Base-by-base conservation (phyloP, 768 basidiomycete genomes). In the Sutorius australiensis region DNA sequence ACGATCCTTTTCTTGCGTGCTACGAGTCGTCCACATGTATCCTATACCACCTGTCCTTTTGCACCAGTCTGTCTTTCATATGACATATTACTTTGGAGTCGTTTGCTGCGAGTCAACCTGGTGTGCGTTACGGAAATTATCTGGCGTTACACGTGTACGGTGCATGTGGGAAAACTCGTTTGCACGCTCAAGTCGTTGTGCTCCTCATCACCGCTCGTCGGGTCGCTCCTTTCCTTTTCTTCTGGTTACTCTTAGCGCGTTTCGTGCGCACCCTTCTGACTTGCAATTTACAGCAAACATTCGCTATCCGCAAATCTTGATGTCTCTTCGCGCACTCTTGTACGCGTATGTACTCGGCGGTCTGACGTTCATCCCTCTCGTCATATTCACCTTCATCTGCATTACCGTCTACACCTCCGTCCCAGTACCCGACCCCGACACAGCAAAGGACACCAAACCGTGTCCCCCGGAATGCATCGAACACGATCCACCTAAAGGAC, bases 281-380 rank as follows among this genome's bases (percentile, higher is more conserved):
- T 16, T 7, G 14, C n/a, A 41, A 7, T 6, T 11, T 6, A 12
- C 27, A 45, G 13, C 28, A 30, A 44, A 30, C 13, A 3, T 38
- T 8, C n/a, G 32, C 13, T 32, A 28, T 13, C n/a, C 5, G 16
- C 42, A n/a, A 38, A 32, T 32, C 9, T 21, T 43, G 43, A 57
- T 91, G 89, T 80, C 79, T 51, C 65, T 90, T 60, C 84, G 79
- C 64, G 80, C 86, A 3, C 70, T 93, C 46, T 60, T 92, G 56
- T 85, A 95, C 65, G 88, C 88, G 32, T 97, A 97, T 70, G 72
- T 97, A 54, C 75, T 97, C 40, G 95, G 95, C 49, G 95, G 93
- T 40, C 55, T 97, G 57, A 95, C 95, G 3, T 89, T 95, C 69
- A 74, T 97, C 51, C 95, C 95, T 17, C 78, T 97, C 42, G 65